Percentiles rank a stretch among this genome's conserved stretches.
Evolutionary conservation across 139 green algal species (phyloP).

Genomic region (Coelastrella sp.): DNA sequence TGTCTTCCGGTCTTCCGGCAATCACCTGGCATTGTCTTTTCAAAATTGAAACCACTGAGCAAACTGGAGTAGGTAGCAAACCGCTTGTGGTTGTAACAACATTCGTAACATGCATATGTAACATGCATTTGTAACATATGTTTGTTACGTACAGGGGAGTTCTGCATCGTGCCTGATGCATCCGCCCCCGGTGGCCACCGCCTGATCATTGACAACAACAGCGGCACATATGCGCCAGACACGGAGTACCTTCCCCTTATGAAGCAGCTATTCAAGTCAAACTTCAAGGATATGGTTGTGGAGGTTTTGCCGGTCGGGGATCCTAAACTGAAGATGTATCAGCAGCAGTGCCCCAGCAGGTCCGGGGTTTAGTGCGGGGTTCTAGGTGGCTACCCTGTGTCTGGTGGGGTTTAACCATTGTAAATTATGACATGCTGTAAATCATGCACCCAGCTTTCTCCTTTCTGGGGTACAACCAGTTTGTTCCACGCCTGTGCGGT

Average conservation of each 20-base stretch:
- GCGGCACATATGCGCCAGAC: slow-evolving; percentile 37
- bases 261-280: slow-evolving; percentile 46
- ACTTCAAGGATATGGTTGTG: slow-evolving; percentile 50
- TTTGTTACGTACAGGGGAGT: slow-evolving; percentile 40
- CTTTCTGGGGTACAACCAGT: too few species aligned
- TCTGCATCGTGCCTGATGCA: slow-evolving; percentile 52
- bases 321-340: slow-evolving; percentile 15
- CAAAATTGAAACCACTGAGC: too few species aligned
- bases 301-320: not conserved
- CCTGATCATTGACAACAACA: slow-evolving; percentile 64
- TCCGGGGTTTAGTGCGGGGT: not conserved
- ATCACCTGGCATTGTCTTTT: too few species aligned
- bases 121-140: not conserved
- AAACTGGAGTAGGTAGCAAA: too few species aligned
- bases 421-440: too few species aligned
- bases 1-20: too few species aligned
- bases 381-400: not conserved
- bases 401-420: too few species aligned
- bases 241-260: slow-evolving; percentile 46
- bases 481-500: too few species aligned
- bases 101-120: too few species aligned
- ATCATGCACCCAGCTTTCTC: too few species aligned
- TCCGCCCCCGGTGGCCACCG: slow-evolving; percentile 27
- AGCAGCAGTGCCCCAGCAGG: slow-evolving; percentile 39
- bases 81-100: too few species aligned